Percentiles rank a stretch among this genome's conserved stretches.
Evolutionary conservation across 768 basidiomycete species (phyloP).

Genomic region (Suillus occidentalis): DNA sequence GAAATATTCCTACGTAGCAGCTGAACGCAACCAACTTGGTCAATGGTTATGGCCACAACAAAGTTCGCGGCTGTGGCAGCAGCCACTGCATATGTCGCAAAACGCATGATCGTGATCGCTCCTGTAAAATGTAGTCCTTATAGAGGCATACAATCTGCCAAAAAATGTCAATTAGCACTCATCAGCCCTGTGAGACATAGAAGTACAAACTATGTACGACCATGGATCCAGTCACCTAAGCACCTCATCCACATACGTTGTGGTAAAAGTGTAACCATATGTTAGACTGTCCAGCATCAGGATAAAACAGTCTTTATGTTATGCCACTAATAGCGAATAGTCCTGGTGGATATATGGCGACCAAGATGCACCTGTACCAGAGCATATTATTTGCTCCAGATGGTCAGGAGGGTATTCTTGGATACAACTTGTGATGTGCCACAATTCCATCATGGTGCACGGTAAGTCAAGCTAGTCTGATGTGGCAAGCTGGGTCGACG

Average conservation of each 20-base stretch:
- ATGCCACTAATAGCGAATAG: neutral
- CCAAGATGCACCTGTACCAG: neutral
- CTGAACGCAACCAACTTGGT: neutral
- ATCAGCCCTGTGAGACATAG: neutral
- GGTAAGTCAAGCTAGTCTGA: neutral
- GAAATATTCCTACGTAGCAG: neutral
- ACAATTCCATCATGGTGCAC: neutral
- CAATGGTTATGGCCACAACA: neutral
- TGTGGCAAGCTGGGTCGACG: neutral
- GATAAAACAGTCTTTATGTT: neutral
- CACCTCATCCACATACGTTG: slow-evolving; percentile 10
- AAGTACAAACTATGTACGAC: neutral
- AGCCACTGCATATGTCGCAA: neutral
- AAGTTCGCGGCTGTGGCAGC: neutral
- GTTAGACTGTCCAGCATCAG: neutral
- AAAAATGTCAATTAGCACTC: neutral
- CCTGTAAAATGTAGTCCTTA: neutral
- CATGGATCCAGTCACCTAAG: neutral
- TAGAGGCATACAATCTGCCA: neutral
- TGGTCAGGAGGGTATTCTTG: neutral
- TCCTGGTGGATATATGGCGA: too few relatives aligned
- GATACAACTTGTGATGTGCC: neutral
- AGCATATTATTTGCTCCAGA: neutral
- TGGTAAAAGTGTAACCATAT: slow-evolving; percentile 4
- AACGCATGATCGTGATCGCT: neutral